Conservation (phyloP, 495 filamentous ascomycete species). For the Rostrohypoxylon terebratum region DNA sequence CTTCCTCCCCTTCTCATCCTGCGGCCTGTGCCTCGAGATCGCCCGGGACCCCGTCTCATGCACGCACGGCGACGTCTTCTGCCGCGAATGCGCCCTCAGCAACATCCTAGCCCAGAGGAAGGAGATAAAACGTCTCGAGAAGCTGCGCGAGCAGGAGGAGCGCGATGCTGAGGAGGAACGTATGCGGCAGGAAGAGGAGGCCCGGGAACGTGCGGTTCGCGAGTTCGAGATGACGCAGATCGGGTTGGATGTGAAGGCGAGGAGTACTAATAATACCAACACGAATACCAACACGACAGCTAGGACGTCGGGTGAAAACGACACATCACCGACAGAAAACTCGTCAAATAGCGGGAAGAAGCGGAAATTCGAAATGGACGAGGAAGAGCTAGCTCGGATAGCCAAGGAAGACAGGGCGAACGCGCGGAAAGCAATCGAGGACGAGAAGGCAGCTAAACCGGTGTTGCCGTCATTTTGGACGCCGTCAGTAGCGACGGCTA, state of each 20-base stretch:
- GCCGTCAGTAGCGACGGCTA: slow-evolving; percentile 80
- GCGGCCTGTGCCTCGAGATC: slow-evolving; percentile 87
- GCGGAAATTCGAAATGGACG: slow-evolving; percentile 85
- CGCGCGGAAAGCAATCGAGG: slow-evolving; percentile 73
- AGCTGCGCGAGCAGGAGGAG: slow-evolving; percentile 68
- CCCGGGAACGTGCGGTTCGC: slow-evolving; percentile 64
- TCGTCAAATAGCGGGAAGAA: slow-evolving; percentile 57
- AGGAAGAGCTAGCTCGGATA: slow-evolving; percentile 79
- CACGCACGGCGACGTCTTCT: slow-evolving; percentile 90
- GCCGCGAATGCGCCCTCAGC: slow-evolving; percentile 90
- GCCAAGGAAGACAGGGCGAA: slow-evolving; percentile 76
- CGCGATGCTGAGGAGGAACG: slow-evolving; percentile 66
- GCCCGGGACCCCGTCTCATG: slow-evolving; percentile 83
- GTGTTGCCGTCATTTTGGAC: slow-evolving; percentile 96
- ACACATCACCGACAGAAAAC: slow-evolving; percentile 30
- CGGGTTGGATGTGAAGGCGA: slow-evolving; percentile 71
- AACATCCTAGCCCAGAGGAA: slow-evolving; percentile 92
- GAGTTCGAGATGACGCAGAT: slow-evolving; percentile 76
- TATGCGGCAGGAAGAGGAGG: slow-evolving; percentile 68
- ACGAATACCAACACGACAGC: slow-evolving; percentile 33
- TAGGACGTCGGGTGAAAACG: slow-evolving; percentile 23
- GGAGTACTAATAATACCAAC: slow-evolving; percentile 26
- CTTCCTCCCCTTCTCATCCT: slow-evolving; percentile 92
- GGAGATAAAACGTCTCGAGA: slow-evolving; percentile 88
- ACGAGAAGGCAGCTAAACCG: slow-evolving; percentile 80